A percentile compares a stretch with the other conserved stretches of the same genome.
Evolutionary conservation across 2,329 filamentous ascomycete species (phyloP).

Genomic region (Lachnellula arida): DNA sequence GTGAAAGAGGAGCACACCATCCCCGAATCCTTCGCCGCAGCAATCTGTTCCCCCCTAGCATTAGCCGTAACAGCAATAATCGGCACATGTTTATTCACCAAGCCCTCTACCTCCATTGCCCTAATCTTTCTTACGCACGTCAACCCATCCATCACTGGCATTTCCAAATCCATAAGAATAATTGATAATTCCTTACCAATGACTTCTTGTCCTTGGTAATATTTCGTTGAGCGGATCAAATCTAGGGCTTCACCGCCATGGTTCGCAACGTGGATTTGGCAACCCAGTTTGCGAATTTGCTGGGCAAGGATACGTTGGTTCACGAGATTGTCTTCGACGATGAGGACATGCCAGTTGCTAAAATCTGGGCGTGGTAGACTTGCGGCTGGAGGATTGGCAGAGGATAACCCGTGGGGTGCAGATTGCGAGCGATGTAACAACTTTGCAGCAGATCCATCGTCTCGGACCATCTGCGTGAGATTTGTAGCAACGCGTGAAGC

Average conservation of each 20-base stretch:
- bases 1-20: slow-evolving; percentile 52
- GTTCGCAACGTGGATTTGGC: slow-evolving; percentile 57
- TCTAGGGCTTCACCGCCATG: slow-evolving; percentile 67
- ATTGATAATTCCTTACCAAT: slow-evolving; percentile 63
- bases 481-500: slow-evolving; percentile 25
- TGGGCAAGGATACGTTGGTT: slow-evolving; percentile 72
- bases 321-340: slow-evolving; percentile 79
- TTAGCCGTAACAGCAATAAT: slow-evolving; percentile 76
- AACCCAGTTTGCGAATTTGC: slow-evolving; percentile 53
- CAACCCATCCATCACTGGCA: slow-evolving; percentile 78
- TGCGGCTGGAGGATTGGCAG: background rate
- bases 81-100: slow-evolving; percentile 59
- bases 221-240: slow-evolving; percentile 60
- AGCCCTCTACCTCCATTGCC: slow-evolving; percentile 55
- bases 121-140: slow-evolving; percentile 67
- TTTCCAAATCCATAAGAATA: slow-evolving; percentile 75
- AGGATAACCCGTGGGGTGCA: background rate
- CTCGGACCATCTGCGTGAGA: slow-evolving; percentile 1
- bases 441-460: background rate
- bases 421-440: background rate
- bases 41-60: slow-evolving; percentile 67
- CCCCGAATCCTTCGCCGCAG: slow-evolving; percentile 63
- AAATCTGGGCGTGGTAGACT: background rate
- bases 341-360: slow-evolving; percentile 67
- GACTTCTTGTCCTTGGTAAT: slow-evolving; percentile 81